Evolutionary conservation across 306 rosid genomes (phyloP).

Genomic region (Acacia confusa): DNA sequence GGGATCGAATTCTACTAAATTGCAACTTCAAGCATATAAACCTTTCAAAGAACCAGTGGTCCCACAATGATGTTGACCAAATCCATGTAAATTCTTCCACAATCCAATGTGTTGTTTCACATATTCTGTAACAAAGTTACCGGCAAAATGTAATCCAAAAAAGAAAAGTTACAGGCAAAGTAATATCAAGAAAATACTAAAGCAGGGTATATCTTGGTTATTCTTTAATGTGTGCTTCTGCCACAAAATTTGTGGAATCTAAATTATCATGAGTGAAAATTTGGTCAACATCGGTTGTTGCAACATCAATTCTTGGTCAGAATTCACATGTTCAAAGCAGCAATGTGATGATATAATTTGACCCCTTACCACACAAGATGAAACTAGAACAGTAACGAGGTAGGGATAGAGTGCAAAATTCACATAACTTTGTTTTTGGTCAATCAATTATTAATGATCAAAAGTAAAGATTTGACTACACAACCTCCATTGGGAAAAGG

Average conservation of each 20-base stretch:
- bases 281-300: constrained; percentile 73
- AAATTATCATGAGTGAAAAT: constrained; percentile 41
- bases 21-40: constrained; percentile 76
- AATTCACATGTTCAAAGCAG: constrained; percentile 85
- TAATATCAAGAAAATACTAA: background rate
- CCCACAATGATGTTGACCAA: constrained; percentile 67
- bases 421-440: constrained; percentile 40
- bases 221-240: constrained; percentile 50
- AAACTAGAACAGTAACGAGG: constrained; percentile 78
- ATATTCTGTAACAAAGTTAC: background rate
- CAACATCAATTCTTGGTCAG: constrained; percentile 91
- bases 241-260: constrained; percentile 41
- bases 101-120: constrained; percentile 35
- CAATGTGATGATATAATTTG: constrained; percentile 78
- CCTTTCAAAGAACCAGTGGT: constrained; percentile 86
- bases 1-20: constrained; percentile 70
- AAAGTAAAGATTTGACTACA: constrained; percentile 52
- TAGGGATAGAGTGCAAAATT: constrained; percentile 68
- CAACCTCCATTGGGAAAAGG: background rate
- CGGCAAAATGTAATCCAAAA: background rate
- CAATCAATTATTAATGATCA: constrained; percentile 50
- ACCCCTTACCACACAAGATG: constrained; percentile 71
- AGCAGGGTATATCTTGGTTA: background rate
- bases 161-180: no score
- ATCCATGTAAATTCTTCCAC: constrained; percentile 69